These are phyloP conservation scores for Mycena galericulata DNA, from an alignment of 768 basidiomycete genomes.

Conservation along the genomic window DNA sequence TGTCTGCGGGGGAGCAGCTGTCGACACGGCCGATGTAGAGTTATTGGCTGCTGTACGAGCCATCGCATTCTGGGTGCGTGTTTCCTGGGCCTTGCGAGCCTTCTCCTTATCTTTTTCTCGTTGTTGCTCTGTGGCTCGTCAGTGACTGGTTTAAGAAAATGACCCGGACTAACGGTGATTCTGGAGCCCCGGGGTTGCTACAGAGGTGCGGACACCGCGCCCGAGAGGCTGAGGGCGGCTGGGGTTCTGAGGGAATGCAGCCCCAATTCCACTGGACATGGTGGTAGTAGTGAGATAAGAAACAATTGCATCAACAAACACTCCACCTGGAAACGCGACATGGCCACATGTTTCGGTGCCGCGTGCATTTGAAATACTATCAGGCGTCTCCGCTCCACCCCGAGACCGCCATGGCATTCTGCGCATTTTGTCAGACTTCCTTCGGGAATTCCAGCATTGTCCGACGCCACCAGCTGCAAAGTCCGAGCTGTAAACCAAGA, in stretches of 20 bases:
- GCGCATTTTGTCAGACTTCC: not conserved
- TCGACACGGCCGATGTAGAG: too few relatives aligned
- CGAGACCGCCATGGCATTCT: conserved; percentile 5
- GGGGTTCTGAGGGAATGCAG: not conserved
- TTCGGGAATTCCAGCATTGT: not conserved
- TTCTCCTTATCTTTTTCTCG: not conserved
- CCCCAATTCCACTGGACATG: too few relatives aligned
- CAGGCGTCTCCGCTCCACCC: too few relatives aligned
- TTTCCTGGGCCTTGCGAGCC: not conserved
- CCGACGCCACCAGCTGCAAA: not conserved
- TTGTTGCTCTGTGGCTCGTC: not conserved
- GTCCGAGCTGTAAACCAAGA: not conserved
- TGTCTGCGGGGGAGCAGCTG: too few relatives aligned
- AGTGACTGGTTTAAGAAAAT: not conserved
- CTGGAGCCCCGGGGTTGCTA: not conserved
- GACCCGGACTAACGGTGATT: not conserved
- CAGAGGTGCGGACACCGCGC: not conserved
- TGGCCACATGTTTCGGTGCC: not conserved
- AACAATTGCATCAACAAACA: not conserved
- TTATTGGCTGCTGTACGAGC: too few relatives aligned
- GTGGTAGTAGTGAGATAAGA: too few relatives aligned
- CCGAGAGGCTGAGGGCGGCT: not conserved
- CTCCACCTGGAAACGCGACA: not conserved
- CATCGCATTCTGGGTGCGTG: not conserved
- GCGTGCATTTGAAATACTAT: not conserved